These are phyloP conservation scores for Paracoccidioides brasiliensis DNA, from an alignment of 2,329 filamentous ascomycete genomes.

Conservation along the genomic window DNA sequence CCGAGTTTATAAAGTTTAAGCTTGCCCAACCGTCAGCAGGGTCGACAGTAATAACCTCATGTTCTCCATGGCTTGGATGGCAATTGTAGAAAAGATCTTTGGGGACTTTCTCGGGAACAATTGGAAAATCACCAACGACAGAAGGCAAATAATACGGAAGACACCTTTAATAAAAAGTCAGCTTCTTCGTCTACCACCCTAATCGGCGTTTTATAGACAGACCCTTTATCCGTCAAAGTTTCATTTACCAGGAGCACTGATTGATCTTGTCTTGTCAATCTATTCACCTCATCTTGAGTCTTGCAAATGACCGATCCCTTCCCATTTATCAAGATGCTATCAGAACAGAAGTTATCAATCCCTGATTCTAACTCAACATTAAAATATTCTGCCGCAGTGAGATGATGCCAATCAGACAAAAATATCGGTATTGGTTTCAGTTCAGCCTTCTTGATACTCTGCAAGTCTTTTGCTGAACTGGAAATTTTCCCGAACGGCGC, in stretches of 20 bases:
- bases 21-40: conserved; percentile 23
- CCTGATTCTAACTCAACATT: conserved; percentile 12
- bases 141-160: conserved; percentile 1
- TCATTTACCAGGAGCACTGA: conserved; percentile 13
- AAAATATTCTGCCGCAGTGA: conserved; percentile 33
- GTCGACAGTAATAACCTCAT: conserved; percentile 22
- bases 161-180: conserved; percentile 3
- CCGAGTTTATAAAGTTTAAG: conserved; percentile 27
- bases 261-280: conserved; percentile 13
- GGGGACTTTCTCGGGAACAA: conserved; percentile 15
- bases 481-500: conserved; percentile 39
- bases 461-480: conserved; percentile 20
- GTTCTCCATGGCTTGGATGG: conserved; percentile 14
- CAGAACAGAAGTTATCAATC: conserved; percentile 40
- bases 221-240: conserved; percentile 23
- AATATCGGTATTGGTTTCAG: conserved; percentile 32
- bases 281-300: conserved; percentile 30
- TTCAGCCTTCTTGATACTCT: conserved; percentile 36
- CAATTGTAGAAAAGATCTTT: conserved; percentile 15
- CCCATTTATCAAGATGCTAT: conserved; percentile 48
- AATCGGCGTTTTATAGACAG: conserved; percentile 1
- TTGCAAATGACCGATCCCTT: conserved; percentile 44
- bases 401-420: conserved; percentile 41
- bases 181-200: background rate
- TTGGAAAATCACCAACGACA: conserved; percentile 12